These are phyloP conservation scores for Geranium incanum DNA, from an alignment of 441 rosid genomes.

Conservation along the genomic window DNA sequence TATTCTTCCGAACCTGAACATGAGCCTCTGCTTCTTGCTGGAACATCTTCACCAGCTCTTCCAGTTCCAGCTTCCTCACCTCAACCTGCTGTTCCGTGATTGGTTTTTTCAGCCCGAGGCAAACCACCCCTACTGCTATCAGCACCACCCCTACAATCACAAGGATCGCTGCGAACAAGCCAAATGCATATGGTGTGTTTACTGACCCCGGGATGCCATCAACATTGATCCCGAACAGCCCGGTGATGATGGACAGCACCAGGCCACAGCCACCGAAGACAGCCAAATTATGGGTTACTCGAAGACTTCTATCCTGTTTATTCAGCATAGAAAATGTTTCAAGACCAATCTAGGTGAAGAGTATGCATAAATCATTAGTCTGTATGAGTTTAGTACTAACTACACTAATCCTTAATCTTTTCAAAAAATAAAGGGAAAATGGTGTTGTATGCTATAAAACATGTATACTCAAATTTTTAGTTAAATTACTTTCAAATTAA, in stretches of 20 bases:
- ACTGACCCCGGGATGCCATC: constrained; percentile 87
- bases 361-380: too few species aligned
- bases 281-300: constrained; percentile 82
- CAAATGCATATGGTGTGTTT: constrained; percentile 79
- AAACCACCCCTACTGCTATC: constrained; percentile 56
- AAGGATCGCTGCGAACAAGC: constrained; percentile 56
- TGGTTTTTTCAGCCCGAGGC: constrained; percentile 68
- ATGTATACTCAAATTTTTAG: too few species aligned
- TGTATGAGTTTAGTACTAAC: too few species aligned
- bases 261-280: constrained; percentile 94
- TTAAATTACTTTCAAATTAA: too few species aligned
- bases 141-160: constrained; percentile 46
- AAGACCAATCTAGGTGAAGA: neutral
- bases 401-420: too few species aligned
- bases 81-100: constrained; percentile 55
- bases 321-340: neutral
- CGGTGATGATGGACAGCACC: constrained; percentile 66
- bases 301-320: constrained; percentile 71
- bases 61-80: constrained; percentile 67
- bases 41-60: constrained; percentile 75
- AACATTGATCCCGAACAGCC: constrained; percentile 90
- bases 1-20: constrained; percentile 56
- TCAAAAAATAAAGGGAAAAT: too few species aligned
- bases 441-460: too few species aligned
- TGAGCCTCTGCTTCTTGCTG: constrained; percentile 96